Percentiles rank a stretch among this genome's conserved stretches.
phyloP scores from a whole-genome alignment of 495 filamentous ascomycete genomes.

The Penicillium ucsense region DNA sequence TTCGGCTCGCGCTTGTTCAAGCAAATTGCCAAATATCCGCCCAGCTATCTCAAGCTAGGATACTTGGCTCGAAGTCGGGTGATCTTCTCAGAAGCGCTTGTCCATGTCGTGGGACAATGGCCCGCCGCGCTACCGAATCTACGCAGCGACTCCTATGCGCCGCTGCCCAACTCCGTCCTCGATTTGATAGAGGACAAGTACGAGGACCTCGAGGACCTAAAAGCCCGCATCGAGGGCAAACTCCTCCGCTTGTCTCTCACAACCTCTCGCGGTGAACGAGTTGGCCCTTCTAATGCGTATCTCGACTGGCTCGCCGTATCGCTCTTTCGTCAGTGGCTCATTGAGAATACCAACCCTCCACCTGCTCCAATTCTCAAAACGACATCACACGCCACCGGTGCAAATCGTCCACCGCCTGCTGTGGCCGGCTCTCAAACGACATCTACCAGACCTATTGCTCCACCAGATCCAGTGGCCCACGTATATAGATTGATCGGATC shows the following conservation, averaged over 20 bases:
- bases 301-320: constrained; percentile 80
- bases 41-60: constrained; percentile 80
- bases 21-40: constrained; percentile 89
- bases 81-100: constrained; percentile 81
- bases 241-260: constrained; percentile 74
- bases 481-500: constrained; percentile 64
- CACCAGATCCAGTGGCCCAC: constrained; percentile 40
- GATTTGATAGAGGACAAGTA: constrained; percentile 89
- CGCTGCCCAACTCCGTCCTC: constrained; percentile 61
- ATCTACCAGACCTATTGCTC: constrained; percentile 10
- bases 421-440: constrained; percentile 16
- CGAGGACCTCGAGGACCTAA: constrained; percentile 65
- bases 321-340: constrained; percentile 83
- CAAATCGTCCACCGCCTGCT: constrained; percentile 13
- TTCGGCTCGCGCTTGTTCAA: constrained; percentile 86
- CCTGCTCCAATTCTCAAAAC: constrained; percentile 41
- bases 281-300: constrained; percentile 67
- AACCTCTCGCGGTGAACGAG: constrained; percentile 69
- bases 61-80: constrained; percentile 74
- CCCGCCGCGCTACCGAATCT: constrained; percentile 68
- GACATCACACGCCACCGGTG: constrained; percentile 11
- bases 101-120: constrained; percentile 91
- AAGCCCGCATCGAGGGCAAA: constrained; percentile 58
- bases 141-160: constrained; percentile 44
- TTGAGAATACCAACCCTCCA: constrained; percentile 71